phyloP scores from a whole-genome alignment of 257 asterid species.

The Capsicum chinense region DNA sequence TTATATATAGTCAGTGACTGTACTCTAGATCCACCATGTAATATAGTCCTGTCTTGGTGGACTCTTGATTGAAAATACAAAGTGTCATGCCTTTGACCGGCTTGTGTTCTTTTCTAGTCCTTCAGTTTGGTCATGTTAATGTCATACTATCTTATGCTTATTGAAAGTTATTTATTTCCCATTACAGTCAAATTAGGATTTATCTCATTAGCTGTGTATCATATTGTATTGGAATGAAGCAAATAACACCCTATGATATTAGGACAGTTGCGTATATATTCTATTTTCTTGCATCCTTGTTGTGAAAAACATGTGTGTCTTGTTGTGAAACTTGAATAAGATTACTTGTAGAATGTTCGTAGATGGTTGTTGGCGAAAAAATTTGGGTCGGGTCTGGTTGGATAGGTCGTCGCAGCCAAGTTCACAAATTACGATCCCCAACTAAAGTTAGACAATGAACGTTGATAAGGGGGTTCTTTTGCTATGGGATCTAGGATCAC shows the following conservation, averaged over 20 bases:
- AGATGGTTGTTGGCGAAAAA: not conserved
- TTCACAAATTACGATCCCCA: not conserved
- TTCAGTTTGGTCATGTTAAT: not conserved
- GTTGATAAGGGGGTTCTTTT: not conserved
- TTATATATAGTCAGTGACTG: no score
- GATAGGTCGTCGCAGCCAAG: not conserved
- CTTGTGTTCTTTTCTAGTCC: not conserved
- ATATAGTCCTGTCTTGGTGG: not conserved
- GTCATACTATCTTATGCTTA: not conserved
- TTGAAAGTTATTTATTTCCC: not conserved
- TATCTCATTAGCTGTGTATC: not conserved
- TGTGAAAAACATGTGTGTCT: constrained; percentile 14
- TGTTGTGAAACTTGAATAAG: not conserved
- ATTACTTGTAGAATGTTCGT: not conserved
- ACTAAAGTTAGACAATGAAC: not conserved
- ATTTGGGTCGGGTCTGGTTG: not conserved
- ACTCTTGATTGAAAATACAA: not conserved
- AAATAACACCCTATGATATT: not conserved
- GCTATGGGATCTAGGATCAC: not conserved
- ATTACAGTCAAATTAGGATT: not conserved
- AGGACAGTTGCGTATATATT: not conserved
- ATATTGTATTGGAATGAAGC: not conserved
- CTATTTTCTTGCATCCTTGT: not conserved
- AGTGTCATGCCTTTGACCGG: not conserved
- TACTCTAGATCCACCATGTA: not conserved